Percentiles rank a stretch among this genome's conserved stretches.
phyloP scores from a whole-genome alignment of 495 filamentous ascomycete species.

The Cenococcum geophilum region DNA sequence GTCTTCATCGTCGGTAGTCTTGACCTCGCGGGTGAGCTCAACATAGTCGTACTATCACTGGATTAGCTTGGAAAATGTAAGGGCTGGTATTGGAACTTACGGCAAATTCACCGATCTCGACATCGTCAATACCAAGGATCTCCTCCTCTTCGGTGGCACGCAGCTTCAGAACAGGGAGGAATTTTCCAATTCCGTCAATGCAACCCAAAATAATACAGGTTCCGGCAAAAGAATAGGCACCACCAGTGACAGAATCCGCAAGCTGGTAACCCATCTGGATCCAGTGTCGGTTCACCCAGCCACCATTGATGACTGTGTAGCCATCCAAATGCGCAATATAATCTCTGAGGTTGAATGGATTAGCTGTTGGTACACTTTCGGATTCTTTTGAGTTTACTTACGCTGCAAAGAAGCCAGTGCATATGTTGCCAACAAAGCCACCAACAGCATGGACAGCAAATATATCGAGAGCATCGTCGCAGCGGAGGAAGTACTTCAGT shows the following conservation, averaged over 20 bases:
- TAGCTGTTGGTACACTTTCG: slow-evolving; percentile 4
- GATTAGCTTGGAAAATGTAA: slow-evolving; percentile 17
- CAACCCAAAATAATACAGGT: slow-evolving; percentile 68
- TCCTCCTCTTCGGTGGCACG: slow-evolving; percentile 80
- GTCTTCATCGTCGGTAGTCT: slow-evolving; percentile 25
- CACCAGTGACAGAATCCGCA: slow-evolving; percentile 77
- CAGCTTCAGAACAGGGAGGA: slow-evolving; percentile 76
- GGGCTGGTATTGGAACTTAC: slow-evolving; percentile 40
- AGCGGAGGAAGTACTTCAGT: slow-evolving; percentile 79
- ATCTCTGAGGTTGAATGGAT: slow-evolving; percentile 46
- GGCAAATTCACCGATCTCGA: slow-evolving; percentile 95
- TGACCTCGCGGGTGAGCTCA: slow-evolving; percentile 78
- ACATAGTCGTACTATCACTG: slow-evolving; percentile 78
- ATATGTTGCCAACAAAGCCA: slow-evolving; percentile 81
- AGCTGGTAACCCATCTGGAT: slow-evolving; percentile 84
- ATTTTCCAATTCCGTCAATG: slow-evolving; percentile 65
- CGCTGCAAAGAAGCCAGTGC: slow-evolving; percentile 89
- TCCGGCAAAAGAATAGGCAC: slow-evolving; percentile 78
- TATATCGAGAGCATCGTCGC: slow-evolving; percentile 91
- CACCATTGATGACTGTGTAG: slow-evolving; percentile 61
- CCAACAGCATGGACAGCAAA: slow-evolving; percentile 89
- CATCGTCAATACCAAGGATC: slow-evolving; percentile 86
- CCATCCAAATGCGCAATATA: slow-evolving; percentile 90
- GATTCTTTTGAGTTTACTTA: slow-evolving; percentile 40
- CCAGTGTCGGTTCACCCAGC: slow-evolving; percentile 89